Conservation (phyloP, 805 yeast species). For the Hanseniaspora osmophila region DNA sequence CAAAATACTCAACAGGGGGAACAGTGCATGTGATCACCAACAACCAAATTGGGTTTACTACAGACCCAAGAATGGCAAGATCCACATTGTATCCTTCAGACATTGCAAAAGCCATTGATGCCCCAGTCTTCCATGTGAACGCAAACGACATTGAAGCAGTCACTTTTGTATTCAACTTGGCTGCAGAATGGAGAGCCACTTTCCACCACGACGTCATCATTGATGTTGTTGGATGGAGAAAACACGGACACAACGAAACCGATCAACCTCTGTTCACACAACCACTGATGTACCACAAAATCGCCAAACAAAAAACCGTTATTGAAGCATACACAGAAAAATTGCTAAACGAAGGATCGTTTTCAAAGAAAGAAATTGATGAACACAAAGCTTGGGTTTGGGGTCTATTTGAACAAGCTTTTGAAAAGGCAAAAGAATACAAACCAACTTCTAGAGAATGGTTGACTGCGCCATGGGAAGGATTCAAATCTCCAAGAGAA, state of each 20-base stretch:
- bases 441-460: slow-evolving; percentile 88
- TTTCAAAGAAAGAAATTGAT: slow-evolving; percentile 76
- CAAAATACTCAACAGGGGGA: slow-evolving; percentile 97
- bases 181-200: slow-evolving; percentile 96
- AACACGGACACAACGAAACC: slow-evolving; percentile 97
- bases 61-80: slow-evolving; percentile 95
- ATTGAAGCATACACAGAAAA: slow-evolving; percentile 73
- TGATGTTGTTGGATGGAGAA: slow-evolving; percentile 96
- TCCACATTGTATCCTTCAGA: slow-evolving; percentile 97
- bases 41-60: slow-evolving; percentile 98
- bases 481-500: slow-evolving; percentile 93
- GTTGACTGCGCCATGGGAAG: slow-evolving; percentile 98
- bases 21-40: slow-evolving; percentile 90
- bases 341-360: slow-evolving; percentile 74
- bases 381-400: slow-evolving; percentile 98
- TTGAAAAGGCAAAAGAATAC: slow-evolving; percentile 77
- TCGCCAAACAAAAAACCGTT: slow-evolving; percentile 79
- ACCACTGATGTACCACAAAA: slow-evolving; percentile 89
- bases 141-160: slow-evolving; percentile 95
- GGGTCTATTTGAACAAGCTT: slow-evolving; percentile 83
- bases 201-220: slow-evolving; percentile 94
- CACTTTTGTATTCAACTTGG: slow-evolving; percentile 82
- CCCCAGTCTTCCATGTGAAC: slow-evolving; percentile 98
- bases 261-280: slow-evolving; percentile 99
- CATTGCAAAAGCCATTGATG: slow-evolving; percentile 89